Conservation (phyloP, 495 filamentous ascomycete genomes). For the Trichoderma erinaceum region DNA sequence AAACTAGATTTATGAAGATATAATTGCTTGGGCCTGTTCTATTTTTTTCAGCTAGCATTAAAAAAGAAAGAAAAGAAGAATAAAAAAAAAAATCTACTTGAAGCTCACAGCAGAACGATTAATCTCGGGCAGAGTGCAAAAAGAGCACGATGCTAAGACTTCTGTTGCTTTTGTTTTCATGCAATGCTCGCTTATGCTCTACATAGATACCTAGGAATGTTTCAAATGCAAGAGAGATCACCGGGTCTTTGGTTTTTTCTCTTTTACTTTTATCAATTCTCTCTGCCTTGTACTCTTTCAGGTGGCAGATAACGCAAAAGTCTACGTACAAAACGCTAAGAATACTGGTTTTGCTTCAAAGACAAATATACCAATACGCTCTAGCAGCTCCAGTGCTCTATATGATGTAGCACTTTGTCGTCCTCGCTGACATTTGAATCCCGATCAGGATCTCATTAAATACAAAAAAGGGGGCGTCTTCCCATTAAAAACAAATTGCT, state of each 20-base stretch:
- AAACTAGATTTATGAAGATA: background rate
- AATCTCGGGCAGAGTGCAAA: too few species aligned
- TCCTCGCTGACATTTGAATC: background rate
- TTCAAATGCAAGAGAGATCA: background rate
- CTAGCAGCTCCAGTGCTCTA: background rate
- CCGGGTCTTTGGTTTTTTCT: background rate
- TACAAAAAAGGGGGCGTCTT: conserved; percentile 8
- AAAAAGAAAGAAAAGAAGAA: background rate
- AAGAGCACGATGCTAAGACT: background rate
- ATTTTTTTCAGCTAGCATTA: background rate
- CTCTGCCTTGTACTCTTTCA: background rate
- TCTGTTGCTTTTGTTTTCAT: background rate
- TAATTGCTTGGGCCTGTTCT: background rate
- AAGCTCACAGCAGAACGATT: background rate
- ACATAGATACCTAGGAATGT: background rate
- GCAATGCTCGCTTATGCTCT: background rate
- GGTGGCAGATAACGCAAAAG: background rate
- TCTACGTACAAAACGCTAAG: conserved; percentile 1
- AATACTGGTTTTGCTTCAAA: background rate
- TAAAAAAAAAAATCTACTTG: background rate
- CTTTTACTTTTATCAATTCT: background rate
- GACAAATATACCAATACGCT: conserved; percentile 6
- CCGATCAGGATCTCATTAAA: background rate
- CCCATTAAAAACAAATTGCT: background rate
- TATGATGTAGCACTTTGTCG: background rate